Percentiles rank a stretch among this genome's conserved stretches.
phyloP scores from a whole-genome alignment of 2,329 filamentous ascomycete genomes.

The Sclerotinia nivalis region DNA sequence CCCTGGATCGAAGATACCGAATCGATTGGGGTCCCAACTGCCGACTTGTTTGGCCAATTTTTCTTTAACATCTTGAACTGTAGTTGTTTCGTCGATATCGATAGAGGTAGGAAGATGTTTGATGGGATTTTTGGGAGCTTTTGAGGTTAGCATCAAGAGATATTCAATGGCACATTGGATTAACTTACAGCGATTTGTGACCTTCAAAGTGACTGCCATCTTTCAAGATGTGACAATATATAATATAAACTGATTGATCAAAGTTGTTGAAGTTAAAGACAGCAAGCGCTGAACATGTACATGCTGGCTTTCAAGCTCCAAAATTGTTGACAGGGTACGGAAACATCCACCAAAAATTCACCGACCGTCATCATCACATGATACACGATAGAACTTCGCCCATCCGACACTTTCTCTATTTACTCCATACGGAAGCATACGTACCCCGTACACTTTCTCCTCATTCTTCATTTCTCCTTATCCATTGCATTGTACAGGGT shows the following conservation, averaged over 20 bases:
- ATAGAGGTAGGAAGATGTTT: slow-evolving; percentile 56
- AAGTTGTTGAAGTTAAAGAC: slow-evolving; percentile 2
- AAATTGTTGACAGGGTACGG: slow-evolving; percentile 15
- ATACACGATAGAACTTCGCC: neutral
- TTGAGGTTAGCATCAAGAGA: neutral
- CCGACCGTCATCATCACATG: slow-evolving; percentile 1
- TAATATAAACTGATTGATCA: neutral
- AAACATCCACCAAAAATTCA: neutral
- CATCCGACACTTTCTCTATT: too few species aligned
- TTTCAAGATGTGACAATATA: neutral
- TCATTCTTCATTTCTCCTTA: neutral
- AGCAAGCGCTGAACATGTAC: neutral
- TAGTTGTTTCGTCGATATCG: slow-evolving; percentile 48
- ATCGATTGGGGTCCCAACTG: slow-evolving; percentile 59
- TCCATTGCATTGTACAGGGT: neutral
- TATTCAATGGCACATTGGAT: neutral
- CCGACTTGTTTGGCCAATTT: slow-evolving; percentile 53
- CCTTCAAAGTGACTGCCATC: slow-evolving; percentile 24
- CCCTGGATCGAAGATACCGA: slow-evolving; percentile 61
- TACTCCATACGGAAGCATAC: too few species aligned
- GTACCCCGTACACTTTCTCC: too few species aligned
- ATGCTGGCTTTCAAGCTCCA: slow-evolving; percentile 1
- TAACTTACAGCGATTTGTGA: slow-evolving; percentile 22
- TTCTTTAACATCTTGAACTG: slow-evolving; percentile 61
- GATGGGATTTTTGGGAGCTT: slow-evolving; percentile 40